phyloP scores from a whole-genome alignment of 305 asterid species.

The Stenogyne calaminthoides region DNA sequence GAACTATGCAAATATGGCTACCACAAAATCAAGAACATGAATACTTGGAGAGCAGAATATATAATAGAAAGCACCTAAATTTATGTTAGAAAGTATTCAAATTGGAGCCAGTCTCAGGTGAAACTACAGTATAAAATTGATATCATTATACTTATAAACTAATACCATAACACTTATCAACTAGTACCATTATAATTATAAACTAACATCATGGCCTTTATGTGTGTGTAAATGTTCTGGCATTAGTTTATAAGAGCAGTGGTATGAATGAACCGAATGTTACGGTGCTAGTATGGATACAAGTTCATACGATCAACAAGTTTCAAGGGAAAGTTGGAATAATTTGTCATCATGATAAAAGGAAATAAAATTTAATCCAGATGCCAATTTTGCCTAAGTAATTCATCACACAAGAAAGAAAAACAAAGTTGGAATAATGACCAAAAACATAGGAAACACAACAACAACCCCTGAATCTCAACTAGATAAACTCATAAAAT shows the following conservation, averaged over 20 bases:
- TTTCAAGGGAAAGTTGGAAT: no score
- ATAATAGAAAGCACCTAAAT: not conserved
- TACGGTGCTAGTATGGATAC: no score
- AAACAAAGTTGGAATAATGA: not conserved
- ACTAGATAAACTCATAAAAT: not conserved
- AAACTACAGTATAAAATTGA: no score
- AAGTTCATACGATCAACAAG: no score
- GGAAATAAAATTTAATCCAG: conserved; percentile 1
- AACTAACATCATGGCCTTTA: no score
- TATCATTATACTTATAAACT: no score
- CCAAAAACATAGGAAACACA: not conserved
- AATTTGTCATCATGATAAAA: not conserved
- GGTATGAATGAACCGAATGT: no score
- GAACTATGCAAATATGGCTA: not conserved
- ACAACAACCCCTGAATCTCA: not conserved
- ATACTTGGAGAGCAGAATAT: not conserved
- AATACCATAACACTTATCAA: no score
- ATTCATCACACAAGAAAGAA: not conserved
- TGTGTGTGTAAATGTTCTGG: no score
- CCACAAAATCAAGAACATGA: conserved; percentile 8
- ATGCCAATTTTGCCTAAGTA: not conserved
- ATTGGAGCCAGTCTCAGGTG: not conserved
- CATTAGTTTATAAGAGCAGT: no score
- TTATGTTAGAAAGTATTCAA: not conserved
- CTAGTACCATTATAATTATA: no score